phyloP scores from a whole-genome alignment of 805 yeast genomes.

The Scheffersomyces lignosus region DNA sequence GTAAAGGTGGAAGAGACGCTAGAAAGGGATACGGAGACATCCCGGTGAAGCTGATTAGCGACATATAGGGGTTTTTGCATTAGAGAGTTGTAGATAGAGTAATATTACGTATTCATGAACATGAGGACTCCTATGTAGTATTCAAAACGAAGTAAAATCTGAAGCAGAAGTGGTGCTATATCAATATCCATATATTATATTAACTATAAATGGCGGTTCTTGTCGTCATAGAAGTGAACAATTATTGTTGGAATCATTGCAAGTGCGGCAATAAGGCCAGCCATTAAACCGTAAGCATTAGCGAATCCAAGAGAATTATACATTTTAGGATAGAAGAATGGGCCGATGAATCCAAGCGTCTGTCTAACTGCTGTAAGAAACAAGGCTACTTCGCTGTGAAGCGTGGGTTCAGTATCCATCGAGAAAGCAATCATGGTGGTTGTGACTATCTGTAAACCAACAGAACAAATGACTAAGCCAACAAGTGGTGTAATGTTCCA shows the following conservation, averaged over 20 bases:
- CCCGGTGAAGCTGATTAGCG: slow-evolving; percentile 2
- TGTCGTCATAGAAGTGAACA: background rate
- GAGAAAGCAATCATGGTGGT: slow-evolving; percentile 22
- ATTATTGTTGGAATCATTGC: background rate
- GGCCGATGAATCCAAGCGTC: slow-evolving; percentile 23
- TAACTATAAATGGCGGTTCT: too few species aligned
- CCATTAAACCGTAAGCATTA: background rate
- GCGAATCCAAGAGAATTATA: background rate
- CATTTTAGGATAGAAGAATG: slow-evolving; percentile 28
- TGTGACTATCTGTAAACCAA: slow-evolving; percentile 23
- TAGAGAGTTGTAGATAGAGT: too few species aligned
- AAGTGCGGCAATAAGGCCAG: background rate
- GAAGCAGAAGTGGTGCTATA: too few species aligned
- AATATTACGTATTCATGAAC: too few species aligned
- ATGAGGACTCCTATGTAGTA: too few species aligned
- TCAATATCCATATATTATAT: too few species aligned
- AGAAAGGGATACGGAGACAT: background rate
- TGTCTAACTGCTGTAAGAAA: slow-evolving; percentile 21
- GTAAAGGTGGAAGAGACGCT: slow-evolving; percentile 26
- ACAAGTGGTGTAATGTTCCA: slow-evolving; percentile 24
- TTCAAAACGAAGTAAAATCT: too few species aligned
- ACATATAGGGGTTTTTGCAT: background rate
- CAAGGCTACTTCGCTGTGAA: slow-evolving; percentile 18
- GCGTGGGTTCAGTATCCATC: slow-evolving; percentile 14
- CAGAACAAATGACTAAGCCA: slow-evolving; percentile 20